A percentile compares a stretch with the other conserved stretches of the same genome.
Evolutionary conservation across 768 basidiomycete genomes (phyloP).

Genomic region (Strobilomyces confusus): DNA sequence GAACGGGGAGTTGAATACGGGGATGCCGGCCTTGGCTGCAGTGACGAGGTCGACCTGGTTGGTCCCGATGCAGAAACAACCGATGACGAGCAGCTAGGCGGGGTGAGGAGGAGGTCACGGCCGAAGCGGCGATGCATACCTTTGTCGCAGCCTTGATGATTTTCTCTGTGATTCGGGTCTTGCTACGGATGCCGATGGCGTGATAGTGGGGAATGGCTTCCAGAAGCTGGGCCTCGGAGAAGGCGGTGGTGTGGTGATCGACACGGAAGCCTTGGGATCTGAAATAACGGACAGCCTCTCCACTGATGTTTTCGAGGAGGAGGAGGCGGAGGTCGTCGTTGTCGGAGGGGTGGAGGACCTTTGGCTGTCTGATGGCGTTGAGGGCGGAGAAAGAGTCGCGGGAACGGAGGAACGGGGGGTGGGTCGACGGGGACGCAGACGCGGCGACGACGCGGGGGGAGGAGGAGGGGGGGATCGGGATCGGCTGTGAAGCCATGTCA

Average conservation of each 20-base stretch:
- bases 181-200: slow-evolving; percentile 94
- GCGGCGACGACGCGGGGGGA: slow-evolving; percentile 39
- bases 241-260: slow-evolving; percentile 80
- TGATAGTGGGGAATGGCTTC: slow-evolving; percentile 81
- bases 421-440: slow-evolving; percentile 50
- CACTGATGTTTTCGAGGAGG: slow-evolving; percentile 92
- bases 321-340: slow-evolving; percentile 80
- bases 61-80: slow-evolving; percentile 99
- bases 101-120: neutral
- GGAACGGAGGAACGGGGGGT: slow-evolving; percentile 37
- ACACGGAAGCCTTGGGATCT: slow-evolving; percentile 84
- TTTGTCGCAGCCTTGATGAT: slow-evolving; percentile 86
- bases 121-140: slow-evolving; percentile 40
- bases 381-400: slow-evolving; percentile 31
- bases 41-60: slow-evolving; percentile 92
- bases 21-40: slow-evolving; percentile 84
- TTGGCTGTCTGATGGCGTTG: slow-evolving; percentile 49
- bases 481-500: slow-evolving; percentile 44
- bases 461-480: slow-evolving; percentile 39
- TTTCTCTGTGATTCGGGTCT: slow-evolving; percentile 91
- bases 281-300: slow-evolving; percentile 81
- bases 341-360: slow-evolving; percentile 76
- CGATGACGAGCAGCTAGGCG: slow-evolving; percentile 83
- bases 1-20: slow-evolving; percentile 99
- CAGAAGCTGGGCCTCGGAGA: slow-evolving; percentile 92